These are phyloP conservation scores for Torulaspora franciscae DNA, from an alignment of 805 yeast genomes.

Conservation along the genomic window DNA sequence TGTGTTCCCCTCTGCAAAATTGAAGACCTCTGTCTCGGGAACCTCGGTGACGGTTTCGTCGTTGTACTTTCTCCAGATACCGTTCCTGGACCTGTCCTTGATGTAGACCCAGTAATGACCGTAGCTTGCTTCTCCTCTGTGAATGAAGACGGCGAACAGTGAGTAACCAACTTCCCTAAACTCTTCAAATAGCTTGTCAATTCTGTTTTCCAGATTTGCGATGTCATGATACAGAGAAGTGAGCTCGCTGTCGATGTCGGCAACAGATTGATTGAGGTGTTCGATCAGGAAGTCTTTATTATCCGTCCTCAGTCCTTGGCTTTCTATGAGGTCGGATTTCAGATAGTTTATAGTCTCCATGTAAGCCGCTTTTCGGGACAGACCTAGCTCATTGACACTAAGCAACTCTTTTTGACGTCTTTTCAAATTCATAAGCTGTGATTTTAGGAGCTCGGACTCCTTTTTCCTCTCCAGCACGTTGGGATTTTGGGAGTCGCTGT, in stretches of 20 bases:
- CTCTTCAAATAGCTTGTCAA: conserved; percentile 56
- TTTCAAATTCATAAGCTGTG: conserved; percentile 43
- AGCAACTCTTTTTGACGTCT: conserved; percentile 42
- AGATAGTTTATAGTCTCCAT: conserved; percentile 55
- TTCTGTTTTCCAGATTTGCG: conserved; percentile 42
- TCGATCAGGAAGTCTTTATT: conserved; percentile 16
- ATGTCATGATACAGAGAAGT: conserved; percentile 41
- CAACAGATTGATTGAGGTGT: conserved; percentile 43
- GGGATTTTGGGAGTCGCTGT: conserved; percentile 61
- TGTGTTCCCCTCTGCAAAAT: conserved; percentile 61
- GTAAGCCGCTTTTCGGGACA: conserved; percentile 49
- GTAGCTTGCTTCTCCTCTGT: conserved; percentile 90
- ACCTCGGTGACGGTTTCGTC: conserved; percentile 94
- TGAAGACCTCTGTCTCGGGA: conserved; percentile 55
- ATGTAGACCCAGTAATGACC: conserved; percentile 98
- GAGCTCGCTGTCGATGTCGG: conserved; percentile 45
- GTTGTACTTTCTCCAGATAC: conserved; percentile 79
- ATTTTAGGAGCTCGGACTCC: conserved; percentile 57
- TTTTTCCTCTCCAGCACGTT: conserved; percentile 48
- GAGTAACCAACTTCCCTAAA: conserved; percentile 68
- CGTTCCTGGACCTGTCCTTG: conserved; percentile 58
- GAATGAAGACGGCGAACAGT: conserved; percentile 88
- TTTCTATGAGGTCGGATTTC: conserved; percentile 40
- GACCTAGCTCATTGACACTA: conserved; percentile 45
- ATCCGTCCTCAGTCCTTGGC: conserved; percentile 40